Conservation (phyloP, 495 filamentous ascomycete genomes). For the Penicillium lagena region DNA sequence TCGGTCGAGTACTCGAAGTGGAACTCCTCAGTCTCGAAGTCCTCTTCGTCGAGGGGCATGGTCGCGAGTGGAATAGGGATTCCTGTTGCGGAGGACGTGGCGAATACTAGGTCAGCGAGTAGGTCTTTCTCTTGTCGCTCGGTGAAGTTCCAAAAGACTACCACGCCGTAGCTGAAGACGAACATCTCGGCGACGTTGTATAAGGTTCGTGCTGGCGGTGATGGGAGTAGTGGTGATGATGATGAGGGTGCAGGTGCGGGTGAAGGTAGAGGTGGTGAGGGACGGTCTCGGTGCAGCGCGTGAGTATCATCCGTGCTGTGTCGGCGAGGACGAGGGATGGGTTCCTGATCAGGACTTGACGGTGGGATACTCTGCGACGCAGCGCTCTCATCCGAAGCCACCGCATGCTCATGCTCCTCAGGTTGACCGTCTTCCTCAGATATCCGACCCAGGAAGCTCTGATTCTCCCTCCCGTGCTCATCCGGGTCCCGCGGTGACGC, state of each 20-base stretch:
- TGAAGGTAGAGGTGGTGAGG: conserved; percentile 7
- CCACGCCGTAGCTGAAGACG: conserved; percentile 94
- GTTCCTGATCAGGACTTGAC: conserved; percentile 1
- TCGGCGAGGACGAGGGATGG: conserved; percentile 14
- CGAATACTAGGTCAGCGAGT: conserved; percentile 91
- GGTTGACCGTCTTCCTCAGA: conserved; percentile 17
- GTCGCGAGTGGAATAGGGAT: conserved; percentile 56
- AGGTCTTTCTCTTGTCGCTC: conserved; percentile 95
- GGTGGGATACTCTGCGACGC: background rate
- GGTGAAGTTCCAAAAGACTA: conserved; percentile 98
- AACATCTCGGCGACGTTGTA: conserved; percentile 94
- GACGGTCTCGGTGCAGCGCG: conserved; percentile 11
- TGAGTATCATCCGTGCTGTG: conserved; percentile 21
- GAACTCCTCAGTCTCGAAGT: conserved; percentile 98
- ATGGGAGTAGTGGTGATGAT: conserved; percentile 9
- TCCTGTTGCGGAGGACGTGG: conserved; percentile 48
- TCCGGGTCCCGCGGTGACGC: conserved; percentile 8
- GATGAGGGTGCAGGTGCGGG: background rate
- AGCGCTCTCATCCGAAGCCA: conserved; percentile 1
- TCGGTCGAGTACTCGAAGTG: conserved; percentile 93
- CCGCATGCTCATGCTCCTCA: conserved; percentile 13
- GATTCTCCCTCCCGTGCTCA: conserved; percentile 7
- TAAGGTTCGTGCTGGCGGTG: conserved; percentile 43
- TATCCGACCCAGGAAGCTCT: conserved; percentile 9
- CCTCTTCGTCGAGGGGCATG: conserved; percentile 67